Evolutionary conservation across 2,329 filamentous ascomycete species (phyloP).

Genomic region (Hypocrella siamensis): DNA sequence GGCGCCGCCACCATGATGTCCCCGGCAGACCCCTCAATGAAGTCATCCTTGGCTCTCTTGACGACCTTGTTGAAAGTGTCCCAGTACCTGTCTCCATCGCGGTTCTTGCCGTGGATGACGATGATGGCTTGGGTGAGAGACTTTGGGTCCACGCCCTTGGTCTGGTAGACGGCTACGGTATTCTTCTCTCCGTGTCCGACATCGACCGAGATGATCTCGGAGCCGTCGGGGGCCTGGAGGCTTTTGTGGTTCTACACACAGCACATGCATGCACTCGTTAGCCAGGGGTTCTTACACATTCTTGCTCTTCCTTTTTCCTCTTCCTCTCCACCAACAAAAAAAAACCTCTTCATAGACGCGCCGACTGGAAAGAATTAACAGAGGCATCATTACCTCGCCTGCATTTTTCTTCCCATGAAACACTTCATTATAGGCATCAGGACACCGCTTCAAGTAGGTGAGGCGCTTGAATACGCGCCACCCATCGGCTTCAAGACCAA

Average conservation of each 20-base stretch:
- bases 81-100: slow-evolving; percentile 5
- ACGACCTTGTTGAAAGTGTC: slow-evolving; percentile 2
- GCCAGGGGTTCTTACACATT: too few species aligned
- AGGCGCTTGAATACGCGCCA: too few species aligned
- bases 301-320: too few species aligned
- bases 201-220: background rate
- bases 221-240: background rate
- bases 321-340: too few species aligned
- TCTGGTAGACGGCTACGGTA: background rate
- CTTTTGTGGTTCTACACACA: background rate
- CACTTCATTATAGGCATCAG: too few species aligned
- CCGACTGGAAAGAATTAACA: too few species aligned
- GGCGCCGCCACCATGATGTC: slow-evolving; percentile 2
- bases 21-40: background rate
- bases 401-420: too few species aligned
- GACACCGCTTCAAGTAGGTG: too few species aligned
- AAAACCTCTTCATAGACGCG: too few species aligned
- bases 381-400: too few species aligned
- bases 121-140: background rate
- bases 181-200: background rate
- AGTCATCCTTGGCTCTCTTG: background rate
- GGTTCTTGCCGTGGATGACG: slow-evolving; percentile 4
- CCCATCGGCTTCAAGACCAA: too few species aligned
- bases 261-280: too few species aligned
- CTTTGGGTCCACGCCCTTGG: background rate